A percentile compares a stretch with the other conserved stretches of the same genome.
phyloP scores from a whole-genome alignment of 441 rosid species.

The Adansonia rubrostipa region DNA sequence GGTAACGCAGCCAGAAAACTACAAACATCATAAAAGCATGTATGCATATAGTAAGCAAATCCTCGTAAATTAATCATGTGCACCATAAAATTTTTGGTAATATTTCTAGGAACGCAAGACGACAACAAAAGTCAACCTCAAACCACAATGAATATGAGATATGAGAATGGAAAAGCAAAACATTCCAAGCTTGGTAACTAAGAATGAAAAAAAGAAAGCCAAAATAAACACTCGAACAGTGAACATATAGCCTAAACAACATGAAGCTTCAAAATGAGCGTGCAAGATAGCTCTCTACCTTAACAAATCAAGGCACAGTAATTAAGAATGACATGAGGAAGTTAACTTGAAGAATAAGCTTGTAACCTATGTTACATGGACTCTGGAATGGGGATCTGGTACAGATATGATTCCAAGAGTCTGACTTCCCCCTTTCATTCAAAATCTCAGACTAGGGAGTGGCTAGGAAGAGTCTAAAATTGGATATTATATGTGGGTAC shows the following conservation, averaged over 20 bases:
- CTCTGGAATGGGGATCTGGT: background rate
- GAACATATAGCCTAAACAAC: background rate
- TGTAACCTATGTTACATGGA: background rate
- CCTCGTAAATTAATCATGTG: background rate
- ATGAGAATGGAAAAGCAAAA: background rate
- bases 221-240: background rate
- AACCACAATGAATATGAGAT: background rate
- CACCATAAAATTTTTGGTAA: background rate
- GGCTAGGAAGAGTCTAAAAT: no score
- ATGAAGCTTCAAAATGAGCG: slow-evolving; percentile 7
- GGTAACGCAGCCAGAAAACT: no score
- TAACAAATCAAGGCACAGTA: background rate
- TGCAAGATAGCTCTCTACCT: background rate
- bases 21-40: no score
- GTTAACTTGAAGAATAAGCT: background rate
- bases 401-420: background rate
- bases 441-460: background rate
- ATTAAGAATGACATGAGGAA: slow-evolving; percentile 3
- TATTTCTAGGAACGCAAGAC: background rate
- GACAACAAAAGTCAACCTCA: background rate
- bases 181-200: background rate
- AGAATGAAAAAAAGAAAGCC: background rate
- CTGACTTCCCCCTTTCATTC: background rate
- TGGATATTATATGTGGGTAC: no score
- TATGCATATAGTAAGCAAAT: no score